Conservation (phyloP, 345 rosid genomes). For the Rhodamnia argentea region DNA sequence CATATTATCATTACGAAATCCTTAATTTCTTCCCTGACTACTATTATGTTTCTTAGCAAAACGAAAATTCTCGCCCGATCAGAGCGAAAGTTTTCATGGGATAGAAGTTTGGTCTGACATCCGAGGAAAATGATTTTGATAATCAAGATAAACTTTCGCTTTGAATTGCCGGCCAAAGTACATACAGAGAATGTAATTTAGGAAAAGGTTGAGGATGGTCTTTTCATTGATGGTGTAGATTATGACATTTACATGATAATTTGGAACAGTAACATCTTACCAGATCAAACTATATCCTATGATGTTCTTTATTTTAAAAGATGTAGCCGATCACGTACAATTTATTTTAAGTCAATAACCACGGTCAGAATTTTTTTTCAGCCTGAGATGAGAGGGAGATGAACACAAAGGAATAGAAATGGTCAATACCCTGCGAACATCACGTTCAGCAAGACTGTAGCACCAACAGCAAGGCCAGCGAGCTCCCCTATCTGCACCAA, state of each 20-base stretch:
- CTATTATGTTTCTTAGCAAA: neutral
- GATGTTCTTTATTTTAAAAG: too few species aligned
- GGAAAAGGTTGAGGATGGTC: too few species aligned
- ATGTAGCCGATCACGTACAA: too few species aligned
- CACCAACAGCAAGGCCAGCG: slow-evolving; percentile 40
- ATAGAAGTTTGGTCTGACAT: neutral
- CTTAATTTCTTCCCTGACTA: neutral
- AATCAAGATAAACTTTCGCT: too few species aligned
- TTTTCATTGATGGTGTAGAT: too few species aligned
- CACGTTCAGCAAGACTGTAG: slow-evolving; percentile 34
- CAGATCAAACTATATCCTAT: too few species aligned
- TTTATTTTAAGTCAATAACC: neutral
- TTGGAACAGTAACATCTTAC: too few species aligned
- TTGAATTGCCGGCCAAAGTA: too few species aligned
- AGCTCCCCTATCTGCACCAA: slow-evolving; percentile 20
- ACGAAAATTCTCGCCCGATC: neutral
- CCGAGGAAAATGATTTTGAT: neutral
- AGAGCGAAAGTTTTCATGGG: neutral
- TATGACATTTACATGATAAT: too few species aligned
- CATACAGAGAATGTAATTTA: too few species aligned
- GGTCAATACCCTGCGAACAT: slow-evolving; percentile 33
- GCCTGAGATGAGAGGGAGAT: neutral
- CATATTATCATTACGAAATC: neutral
- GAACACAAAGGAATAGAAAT: neutral
- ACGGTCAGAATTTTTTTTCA: neutral